Base-by-base conservation (phyloP, 2,329 filamentous ascomycete genomes). In the Fusarium neocosmosporiellum region DNA sequence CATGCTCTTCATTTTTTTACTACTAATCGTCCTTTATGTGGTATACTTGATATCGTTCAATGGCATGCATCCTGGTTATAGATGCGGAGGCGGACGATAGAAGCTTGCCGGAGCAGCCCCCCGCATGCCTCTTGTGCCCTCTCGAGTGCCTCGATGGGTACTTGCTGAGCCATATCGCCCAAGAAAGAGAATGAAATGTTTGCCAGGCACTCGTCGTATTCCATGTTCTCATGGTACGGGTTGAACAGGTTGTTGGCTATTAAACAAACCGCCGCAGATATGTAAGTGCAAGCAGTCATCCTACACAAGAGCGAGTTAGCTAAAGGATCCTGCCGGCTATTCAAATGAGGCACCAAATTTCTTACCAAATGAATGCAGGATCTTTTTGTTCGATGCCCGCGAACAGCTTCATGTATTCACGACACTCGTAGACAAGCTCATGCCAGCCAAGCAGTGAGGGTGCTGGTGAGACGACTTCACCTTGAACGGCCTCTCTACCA, bases 221-320 rank as follows among this genome's bases (percentile, higher is more conserved):
- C 54, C 11, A 10, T 1, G 2, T 13, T 33, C 10, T 5, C 16
- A 4, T 67, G 41, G 11, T 9, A 33, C 7, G 63, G 63, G 9
- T 54, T 53, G 22, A 67, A 67, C 0, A 67, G 41, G 6, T 2
- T 55, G 2, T 67, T 67, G 7, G 65, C 65, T 1, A 65, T 55
- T 1, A 67, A 7, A 8, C 65, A 67, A 1, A 67, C 54, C 2
- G 36, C 55, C 0, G 43, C 63, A 4, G 63, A 61, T 18, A 67
- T 46, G 0, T 67, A 67, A 1, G 37, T 67, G 2, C 65, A 67
- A 0, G 55, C 24, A 0, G 65, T 67, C 65, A 67, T 67, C 65
- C 65, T 67, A 1, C 5, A 46, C n/a, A 10, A 2, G 6, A 65
- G 43, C 62, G 7, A 8, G 24, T 50, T n/a, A 50, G 46, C 18